Conservation (phyloP, 164 flowering plant species). For the Macadamia integrifolia region DNA sequence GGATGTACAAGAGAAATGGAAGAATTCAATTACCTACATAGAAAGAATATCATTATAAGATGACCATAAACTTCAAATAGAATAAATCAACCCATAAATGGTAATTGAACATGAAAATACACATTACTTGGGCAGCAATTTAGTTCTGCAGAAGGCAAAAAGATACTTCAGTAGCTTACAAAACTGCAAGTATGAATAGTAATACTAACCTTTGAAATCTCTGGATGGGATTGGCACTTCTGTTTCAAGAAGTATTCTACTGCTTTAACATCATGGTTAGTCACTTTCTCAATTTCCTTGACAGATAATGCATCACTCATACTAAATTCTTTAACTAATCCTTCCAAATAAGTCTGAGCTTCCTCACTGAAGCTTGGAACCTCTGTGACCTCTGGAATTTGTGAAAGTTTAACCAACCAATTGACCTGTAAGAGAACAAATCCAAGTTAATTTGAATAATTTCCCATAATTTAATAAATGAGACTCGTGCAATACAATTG, state of each 20-base stretch:
- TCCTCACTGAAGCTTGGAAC: conserved; percentile 76
- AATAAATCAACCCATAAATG: too few species aligned
- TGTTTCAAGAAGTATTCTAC: conserved; percentile 88
- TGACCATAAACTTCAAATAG: not conserved
- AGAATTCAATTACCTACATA: conserved; percentile 83
- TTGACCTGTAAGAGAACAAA: conserved; percentile 48
- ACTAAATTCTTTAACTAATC: conserved; percentile 51
- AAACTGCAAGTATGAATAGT: not conserved
- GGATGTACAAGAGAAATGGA: conserved; percentile 94
- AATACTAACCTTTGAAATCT: conserved; percentile 65
- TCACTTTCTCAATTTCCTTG: conserved; percentile 75
- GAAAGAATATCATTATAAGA: not conserved
- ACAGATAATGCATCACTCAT: conserved; percentile 72
- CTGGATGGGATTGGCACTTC: conserved; percentile 73
- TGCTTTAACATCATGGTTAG: conserved; percentile 99
- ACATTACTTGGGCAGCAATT: not conserved
- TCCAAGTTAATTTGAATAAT: not conserved
- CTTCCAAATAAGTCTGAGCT: conserved; percentile 52
- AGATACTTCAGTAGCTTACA: not conserved
- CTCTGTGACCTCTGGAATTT: conserved; percentile 71
- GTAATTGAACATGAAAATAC: not conserved
- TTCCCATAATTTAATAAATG: not conserved
- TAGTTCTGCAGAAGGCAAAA: not conserved
- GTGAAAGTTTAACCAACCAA: conserved; percentile 87
- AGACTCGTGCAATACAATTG: not conserved